A percentile compares a stretch with the other conserved stretches of the same genome.
phyloP scores from a whole-genome alignment of 208 protist genomes.

The Crithidia acanthocephali region DNA sequence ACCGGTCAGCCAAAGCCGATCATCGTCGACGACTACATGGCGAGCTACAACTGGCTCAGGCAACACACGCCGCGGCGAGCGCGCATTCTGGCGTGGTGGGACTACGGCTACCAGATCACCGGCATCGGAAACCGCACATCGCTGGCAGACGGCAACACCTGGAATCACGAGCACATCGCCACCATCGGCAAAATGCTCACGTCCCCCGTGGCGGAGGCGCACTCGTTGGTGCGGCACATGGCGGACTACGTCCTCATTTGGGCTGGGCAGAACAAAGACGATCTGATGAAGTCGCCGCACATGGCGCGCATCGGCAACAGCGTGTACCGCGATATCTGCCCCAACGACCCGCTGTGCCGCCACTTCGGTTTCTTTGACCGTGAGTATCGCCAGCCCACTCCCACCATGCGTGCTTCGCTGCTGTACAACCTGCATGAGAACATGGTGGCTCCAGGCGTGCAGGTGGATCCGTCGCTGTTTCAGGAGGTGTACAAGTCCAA shows the following conservation, averaged over 20 bases:
- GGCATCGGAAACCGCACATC: slow-evolving; percentile 96
- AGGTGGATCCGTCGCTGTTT: slow-evolving; percentile 41
- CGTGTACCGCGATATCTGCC: slow-evolving; percentile 79
- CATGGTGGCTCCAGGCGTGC: slow-evolving; percentile 2
- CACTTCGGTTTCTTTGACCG: slow-evolving; percentile 47
- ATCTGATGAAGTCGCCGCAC: slow-evolving; percentile 67
- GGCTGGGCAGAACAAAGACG: slow-evolving; percentile 41
- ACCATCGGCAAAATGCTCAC: slow-evolving; percentile 94
- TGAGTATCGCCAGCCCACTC: slow-evolving; percentile 37
- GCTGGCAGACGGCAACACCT: slow-evolving; percentile 99
- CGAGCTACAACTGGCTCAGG: slow-evolving; percentile 97
- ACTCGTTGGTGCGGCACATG: slow-evolving; percentile 91
- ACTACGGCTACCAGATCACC: slow-evolving; percentile 99
- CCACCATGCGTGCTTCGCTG: slow-evolving; percentile 56
- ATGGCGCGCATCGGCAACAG: slow-evolving; percentile 79
- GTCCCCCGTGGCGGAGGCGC: slow-evolving; percentile 88
- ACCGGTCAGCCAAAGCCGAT: slow-evolving; percentile 40
- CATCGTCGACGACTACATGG: slow-evolving; percentile 97
- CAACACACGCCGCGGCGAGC: slow-evolving; percentile 95
- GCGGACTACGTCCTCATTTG: slow-evolving; percentile 97
- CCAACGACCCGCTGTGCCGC: slow-evolving; percentile 62
- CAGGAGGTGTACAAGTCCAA: slow-evolving; percentile 94
- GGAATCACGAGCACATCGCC: slow-evolving; percentile 99
- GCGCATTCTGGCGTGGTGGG: slow-evolving; percentile 98
- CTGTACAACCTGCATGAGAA: slow-evolving; percentile 63